Evolutionary conservation across 345 rosid genomes (phyloP).

Genomic region (Conringia planisiliqua): DNA sequence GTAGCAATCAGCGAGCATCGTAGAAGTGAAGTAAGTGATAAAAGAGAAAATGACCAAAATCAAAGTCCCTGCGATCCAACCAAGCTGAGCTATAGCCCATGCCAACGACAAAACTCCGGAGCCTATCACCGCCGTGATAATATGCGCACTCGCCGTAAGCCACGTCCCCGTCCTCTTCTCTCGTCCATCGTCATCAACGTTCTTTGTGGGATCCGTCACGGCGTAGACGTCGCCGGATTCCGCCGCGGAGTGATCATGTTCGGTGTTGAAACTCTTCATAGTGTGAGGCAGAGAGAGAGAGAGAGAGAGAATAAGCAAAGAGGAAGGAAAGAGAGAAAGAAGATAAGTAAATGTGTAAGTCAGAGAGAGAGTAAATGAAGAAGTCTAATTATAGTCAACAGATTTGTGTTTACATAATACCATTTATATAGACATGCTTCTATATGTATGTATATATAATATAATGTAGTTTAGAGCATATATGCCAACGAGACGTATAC

Average conservation of each 20-base stretch:
- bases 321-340: background rate
- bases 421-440: constrained; percentile 15
- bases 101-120: constrained; percentile 87
- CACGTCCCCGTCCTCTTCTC: constrained; percentile 65
- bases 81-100: constrained; percentile 91
- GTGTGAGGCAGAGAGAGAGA: background rate
- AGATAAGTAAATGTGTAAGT: constrained; percentile 1
- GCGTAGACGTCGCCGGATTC: constrained; percentile 21
- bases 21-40: constrained; percentile 72
- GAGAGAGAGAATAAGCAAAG: background rate
- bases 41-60: constrained; percentile 62
- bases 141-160: constrained; percentile 87
- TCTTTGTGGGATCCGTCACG: constrained; percentile 17
- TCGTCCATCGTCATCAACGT: constrained; percentile 33
- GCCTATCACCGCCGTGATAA: constrained; percentile 92
- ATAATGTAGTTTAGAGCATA: constrained; percentile 8
- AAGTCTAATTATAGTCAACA: constrained; percentile 27
- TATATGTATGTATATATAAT: background rate
- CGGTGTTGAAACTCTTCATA: constrained; percentile 34
- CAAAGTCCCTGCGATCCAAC: constrained; percentile 70
- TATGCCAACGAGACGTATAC: constrained; percentile 35
- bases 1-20: constrained; percentile 81
- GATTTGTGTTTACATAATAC: constrained; percentile 7
- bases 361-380: constrained; percentile 26
- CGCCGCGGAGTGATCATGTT: constrained; percentile 22